Evolutionary conservation across 139 green algal genomes (phyloP).

Genomic region (Chlamydomonas incerta): DNA sequence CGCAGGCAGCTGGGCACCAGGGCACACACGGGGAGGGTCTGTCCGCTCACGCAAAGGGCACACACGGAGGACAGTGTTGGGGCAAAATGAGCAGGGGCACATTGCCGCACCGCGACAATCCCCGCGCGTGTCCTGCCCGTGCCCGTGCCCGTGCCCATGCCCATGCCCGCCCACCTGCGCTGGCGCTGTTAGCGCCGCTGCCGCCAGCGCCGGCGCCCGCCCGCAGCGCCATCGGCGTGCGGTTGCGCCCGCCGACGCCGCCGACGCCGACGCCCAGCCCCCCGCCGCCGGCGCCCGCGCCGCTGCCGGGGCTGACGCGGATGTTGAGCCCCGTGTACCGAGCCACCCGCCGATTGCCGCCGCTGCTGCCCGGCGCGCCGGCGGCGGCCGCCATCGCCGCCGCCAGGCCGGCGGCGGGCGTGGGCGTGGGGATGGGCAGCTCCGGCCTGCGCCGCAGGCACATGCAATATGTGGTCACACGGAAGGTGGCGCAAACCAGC

Average conservation of each 20-base stretch:
- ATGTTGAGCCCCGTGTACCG: slow-evolving; percentile 43
- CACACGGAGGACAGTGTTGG: no score
- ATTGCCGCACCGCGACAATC: no score
- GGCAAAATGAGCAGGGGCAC: no score
- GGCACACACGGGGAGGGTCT: neutral
- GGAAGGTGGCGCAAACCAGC: no score
- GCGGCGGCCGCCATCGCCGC: no score
- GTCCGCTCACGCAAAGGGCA: no score
- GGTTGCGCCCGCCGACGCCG: slow-evolving; percentile 1
- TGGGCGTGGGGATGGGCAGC: slow-evolving; percentile 32
- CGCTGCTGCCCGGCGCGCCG: neutral
- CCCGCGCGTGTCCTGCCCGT: no score
- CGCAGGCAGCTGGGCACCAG: no score
- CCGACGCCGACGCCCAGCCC: neutral
- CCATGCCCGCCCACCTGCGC: neutral
- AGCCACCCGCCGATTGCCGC: neutral
- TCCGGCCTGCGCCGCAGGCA: neutral
- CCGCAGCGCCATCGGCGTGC: neutral
- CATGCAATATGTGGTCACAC: no score
- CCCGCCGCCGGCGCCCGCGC: neutral
- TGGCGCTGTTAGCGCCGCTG: neutral
- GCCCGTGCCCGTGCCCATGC: no score
- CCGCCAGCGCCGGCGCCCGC: neutral
- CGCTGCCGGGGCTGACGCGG: slow-evolving; percentile 15
- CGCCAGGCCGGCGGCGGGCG: neutral